Percentiles rank a stretch among this genome's conserved stretches.
Conservation (phyloP, 2,329 filamentous ascomycete species). For the Monosporascus sp. region DNA sequence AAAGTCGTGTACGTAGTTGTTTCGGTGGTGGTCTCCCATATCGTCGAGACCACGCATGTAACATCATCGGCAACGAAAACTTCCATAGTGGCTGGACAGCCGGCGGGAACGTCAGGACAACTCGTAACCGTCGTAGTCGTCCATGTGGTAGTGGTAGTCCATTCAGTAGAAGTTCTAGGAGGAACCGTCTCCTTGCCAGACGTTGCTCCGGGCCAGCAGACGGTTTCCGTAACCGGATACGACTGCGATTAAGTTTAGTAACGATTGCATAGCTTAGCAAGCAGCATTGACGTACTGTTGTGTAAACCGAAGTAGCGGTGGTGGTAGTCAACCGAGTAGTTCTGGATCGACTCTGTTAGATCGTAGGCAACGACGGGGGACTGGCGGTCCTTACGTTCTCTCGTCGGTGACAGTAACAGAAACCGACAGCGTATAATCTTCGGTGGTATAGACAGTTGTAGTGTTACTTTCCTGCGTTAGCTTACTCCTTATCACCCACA, state of each 20-base stretch:
- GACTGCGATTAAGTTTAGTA: not conserved
- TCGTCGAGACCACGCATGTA: not conserved
- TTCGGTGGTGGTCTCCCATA: constrained; percentile 4
- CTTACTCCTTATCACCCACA: constrained; percentile 10
- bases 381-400: not conserved
- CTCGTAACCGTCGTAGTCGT: not conserved
- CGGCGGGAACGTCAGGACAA: not conserved
- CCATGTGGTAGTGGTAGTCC: constrained; percentile 4
- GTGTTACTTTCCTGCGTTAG: constrained; percentile 11
- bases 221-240: not conserved
- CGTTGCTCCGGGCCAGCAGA: not conserved
- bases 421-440: constrained; percentile 4
- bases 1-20: constrained; percentile 3
- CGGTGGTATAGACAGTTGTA: constrained; percentile 5
- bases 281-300: constrained; percentile 1
- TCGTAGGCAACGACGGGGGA: not conserved
- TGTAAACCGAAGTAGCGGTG: not conserved
- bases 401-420: constrained; percentile 7
- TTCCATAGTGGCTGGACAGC: not conserved
- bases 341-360: not conserved
- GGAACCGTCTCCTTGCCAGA: no score
- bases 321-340: constrained; percentile 3
- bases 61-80: not conserved
- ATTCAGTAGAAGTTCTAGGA: not conserved
- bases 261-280: not conserved